Evolutionary conservation across 768 basidiomycete genomes (phyloP), one percentile per base, ranked within the genome.

Genomic region (Candolleomyces efflorescens): DNA sequence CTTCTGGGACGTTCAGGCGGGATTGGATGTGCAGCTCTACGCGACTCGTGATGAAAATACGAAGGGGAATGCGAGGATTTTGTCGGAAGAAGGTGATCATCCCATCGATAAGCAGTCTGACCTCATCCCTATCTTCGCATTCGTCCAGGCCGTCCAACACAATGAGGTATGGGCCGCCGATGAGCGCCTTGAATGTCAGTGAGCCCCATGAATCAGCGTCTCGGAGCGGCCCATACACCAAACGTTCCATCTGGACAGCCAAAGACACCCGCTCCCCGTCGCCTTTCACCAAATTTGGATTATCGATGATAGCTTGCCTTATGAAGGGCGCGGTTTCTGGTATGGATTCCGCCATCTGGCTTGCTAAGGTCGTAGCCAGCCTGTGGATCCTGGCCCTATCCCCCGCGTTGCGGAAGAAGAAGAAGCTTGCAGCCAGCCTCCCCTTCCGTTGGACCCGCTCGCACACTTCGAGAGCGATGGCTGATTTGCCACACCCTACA

Each of bases 401-500:
- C 7, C 27, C 24, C 23, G 45, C 58, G 1, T 17, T 38, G 13
- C 59, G 18, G 20, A 49, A 61, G 41, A 62, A 65, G 53, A 62
- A 65, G 53, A 65, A 63, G 22, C 54, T 56, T 18, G 53, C 62
- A 0, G 47, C 59, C 12, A 63, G 47, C 11, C n/a, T n/a, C 3
- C 48, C 53, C 5, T 5, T n/a, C 17, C 53, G 38, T 2, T 47
- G 7, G 26, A 50, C 58, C 13, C 32, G 12, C 17, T 62, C 60
- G 11, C 60, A 60, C 7, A 65, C 54, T 5, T 53, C 54, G 32
- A 61, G 61, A 9, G 60, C 58, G 12, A 65, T 59, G 9, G 62
- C 62, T 1, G 63, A 62, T 51, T 66, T 66, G 10, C 65, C 65
- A 15, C 58, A 58, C 12, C 65, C 65, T 7, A 60, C 65, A 3